Percentiles rank a stretch among this genome's conserved stretches.
phyloP scores from a whole-genome alignment of 2,329 filamentous ascomycete species.

The Cladobotryum mycophilum region DNA sequence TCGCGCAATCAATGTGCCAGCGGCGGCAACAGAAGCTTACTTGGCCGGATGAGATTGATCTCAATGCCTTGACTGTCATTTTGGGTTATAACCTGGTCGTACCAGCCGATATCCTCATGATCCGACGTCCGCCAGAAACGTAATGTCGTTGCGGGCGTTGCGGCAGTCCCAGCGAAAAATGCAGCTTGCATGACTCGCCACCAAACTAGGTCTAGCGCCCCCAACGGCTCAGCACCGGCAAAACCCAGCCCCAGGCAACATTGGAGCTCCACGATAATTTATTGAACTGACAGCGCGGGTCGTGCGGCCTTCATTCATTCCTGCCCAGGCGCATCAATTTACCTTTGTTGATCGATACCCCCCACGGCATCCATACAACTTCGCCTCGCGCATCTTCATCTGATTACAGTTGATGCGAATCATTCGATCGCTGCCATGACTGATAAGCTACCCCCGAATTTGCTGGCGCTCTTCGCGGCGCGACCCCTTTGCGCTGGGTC shows the following conservation, averaged over 20 bases:
- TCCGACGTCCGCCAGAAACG: constrained; percentile 17
- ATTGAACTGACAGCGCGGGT: constrained; percentile 13
- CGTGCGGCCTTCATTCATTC: constrained; percentile 1
- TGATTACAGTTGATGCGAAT: background rate
- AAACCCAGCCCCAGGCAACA: constrained; percentile 13
- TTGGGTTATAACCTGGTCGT: constrained; percentile 24
- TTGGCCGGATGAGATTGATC: constrained; percentile 46
- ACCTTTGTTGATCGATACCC: background rate
- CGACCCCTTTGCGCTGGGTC: constrained; percentile 88
- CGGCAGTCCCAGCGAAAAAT: constrained; percentile 6
- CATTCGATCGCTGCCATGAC: constrained; percentile 60
- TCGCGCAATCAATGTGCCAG: background rate
- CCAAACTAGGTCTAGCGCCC: constrained; percentile 22
- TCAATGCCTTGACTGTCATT: constrained; percentile 52
- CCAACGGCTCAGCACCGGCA: constrained; percentile 17
- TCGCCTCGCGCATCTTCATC: too few relatives aligned
- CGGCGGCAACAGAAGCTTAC: constrained; percentile 28
- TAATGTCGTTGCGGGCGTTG: constrained; percentile 11
- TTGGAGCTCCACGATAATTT: constrained; percentile 15
- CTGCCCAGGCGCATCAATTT: constrained; percentile 2
- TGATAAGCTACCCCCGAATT: constrained; percentile 88
- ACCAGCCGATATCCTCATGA: constrained; percentile 23
- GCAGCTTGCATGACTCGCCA: constrained; percentile 1
- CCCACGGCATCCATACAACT: background rate
- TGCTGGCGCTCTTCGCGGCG: constrained; percentile 90